Evolutionary conservation across 73 alveolate species (phyloP), one percentile per base, ranked within the genome.

Genomic region (Uronychia binucleata): DNA sequence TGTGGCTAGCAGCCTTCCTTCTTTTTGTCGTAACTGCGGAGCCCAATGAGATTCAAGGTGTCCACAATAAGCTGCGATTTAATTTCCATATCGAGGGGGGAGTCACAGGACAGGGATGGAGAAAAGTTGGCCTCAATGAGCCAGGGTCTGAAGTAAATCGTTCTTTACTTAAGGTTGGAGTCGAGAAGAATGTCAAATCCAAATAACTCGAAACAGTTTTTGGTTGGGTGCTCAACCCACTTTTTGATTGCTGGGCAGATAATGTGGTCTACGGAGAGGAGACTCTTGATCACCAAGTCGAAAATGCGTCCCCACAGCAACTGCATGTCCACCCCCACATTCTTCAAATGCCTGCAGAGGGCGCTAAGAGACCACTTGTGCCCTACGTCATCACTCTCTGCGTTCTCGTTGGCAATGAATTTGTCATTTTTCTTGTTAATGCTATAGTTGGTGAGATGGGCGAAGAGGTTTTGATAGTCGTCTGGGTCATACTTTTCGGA

Each of bases 11-110:
- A n/a, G n/a, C n/a, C n/a, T n/a, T 90, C 95, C 76, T 85, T 90
- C 78, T 83, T 86, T 58, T 90, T 86, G 57, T 90, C 96, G 74
- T 59, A 80, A 26, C 30, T 83, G 32, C 31, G 28, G 1, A 89
- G 80, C 0, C 98, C 98, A 14, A 93, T 79, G 30, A 95, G 59
- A 87, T 92, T 95, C 82, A 95, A 93, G 29, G 96, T 83, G 80
- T 95, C 98, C 29, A 83, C 67, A 26, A 95, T 81, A 75, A 95
- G 82, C 27, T 85, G 76, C 1, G 91, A 76, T 33, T 85, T 85
- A 5, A 85, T 77, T 35, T 85, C 85, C 31, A 85, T 31, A 58
- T 85, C 91, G 75, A 85, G 30, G 0, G 91, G 91, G n/a, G 91
- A 77, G 27, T 85, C 91, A 77, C 76, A 85, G 5, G 91, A 83